phyloP scores from a whole-genome alignment of 1,284 basidiomycete genomes.

The Ceratobasidium sp. region DNA sequence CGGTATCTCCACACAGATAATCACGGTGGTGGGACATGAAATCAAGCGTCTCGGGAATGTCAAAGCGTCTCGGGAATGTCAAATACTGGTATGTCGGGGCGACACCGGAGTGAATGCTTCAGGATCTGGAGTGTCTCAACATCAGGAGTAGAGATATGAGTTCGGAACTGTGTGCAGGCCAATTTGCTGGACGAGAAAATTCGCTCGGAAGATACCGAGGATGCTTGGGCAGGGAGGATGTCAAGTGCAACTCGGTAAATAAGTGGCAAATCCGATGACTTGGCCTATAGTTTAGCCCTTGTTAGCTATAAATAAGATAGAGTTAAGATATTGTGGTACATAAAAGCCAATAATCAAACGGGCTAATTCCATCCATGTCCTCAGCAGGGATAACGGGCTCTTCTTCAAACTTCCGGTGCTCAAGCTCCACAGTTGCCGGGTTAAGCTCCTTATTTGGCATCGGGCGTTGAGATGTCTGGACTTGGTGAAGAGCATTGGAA shows the following conservation, averaged over 20 bases:
- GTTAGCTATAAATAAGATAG: too few species aligned
- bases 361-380: background rate
- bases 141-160: background rate
- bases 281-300: too few species aligned
- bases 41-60: background rate
- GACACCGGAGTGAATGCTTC: conserved; percentile 1
- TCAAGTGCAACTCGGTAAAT: conserved; percentile 34
- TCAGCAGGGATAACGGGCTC: background rate
- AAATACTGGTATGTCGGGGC: background rate
- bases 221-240: conserved; percentile 35
- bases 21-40: conserved; percentile 5
- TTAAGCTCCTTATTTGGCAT: background rate
- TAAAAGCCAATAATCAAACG: conserved; percentile 31
- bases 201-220: conserved; percentile 43
- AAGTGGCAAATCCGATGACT: conserved; percentile 15
- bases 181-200: conserved; percentile 32
- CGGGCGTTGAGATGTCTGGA: too few species aligned
- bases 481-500: too few species aligned
- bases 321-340: too few species aligned
- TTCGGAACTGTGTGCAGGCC: conserved; percentile 18
- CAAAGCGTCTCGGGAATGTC: background rate
- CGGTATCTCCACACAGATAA: background rate
- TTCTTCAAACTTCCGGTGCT: conserved; percentile 2
- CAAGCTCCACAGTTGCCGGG: background rate
- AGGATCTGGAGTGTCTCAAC: conserved; percentile 16